phyloP scores from a whole-genome alignment of 1,139 yeast genomes.

The Hemisphaericaspora xylofermentans region DNA sequence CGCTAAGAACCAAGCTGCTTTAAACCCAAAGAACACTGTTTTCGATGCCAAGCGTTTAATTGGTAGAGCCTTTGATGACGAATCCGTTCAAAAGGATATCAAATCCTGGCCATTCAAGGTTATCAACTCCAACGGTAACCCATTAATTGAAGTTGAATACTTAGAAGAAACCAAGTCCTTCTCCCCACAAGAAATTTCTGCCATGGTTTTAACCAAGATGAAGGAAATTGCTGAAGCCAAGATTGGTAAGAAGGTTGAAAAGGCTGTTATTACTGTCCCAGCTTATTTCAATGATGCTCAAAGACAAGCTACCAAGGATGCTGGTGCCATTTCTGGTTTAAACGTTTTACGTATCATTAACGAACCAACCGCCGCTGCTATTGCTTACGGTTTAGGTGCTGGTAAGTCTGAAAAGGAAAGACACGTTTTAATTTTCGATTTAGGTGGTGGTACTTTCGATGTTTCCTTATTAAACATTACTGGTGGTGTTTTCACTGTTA shows the following conservation, averaged over 20 bases:
- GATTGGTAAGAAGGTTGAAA: constrained; percentile 89
- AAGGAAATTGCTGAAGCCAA: constrained; percentile 97
- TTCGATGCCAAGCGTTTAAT: constrained; percentile 98
- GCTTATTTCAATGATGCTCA: constrained; percentile 97
- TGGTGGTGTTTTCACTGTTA: constrained; percentile 99
- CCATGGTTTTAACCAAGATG: constrained; percentile 97
- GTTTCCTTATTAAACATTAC: constrained; percentile 94
- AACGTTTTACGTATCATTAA: constrained; percentile 94
- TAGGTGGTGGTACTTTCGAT: constrained; percentile 99
- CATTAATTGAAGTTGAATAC: constrained; percentile 90
- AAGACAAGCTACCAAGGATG: constrained; percentile 98
- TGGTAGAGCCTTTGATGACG: constrained; percentile 91
- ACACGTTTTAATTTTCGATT: constrained; percentile 89
- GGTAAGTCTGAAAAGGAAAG: constrained; percentile 86
- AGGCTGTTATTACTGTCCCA: constrained; percentile 95
- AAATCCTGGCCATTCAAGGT: constrained; percentile 98
- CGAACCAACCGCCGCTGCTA: constrained; percentile 98
- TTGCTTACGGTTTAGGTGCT: constrained; percentile 98
- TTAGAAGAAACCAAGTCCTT: constrained; percentile 90
- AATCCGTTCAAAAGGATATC: constrained; percentile 90
- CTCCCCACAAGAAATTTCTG: constrained; percentile 96
- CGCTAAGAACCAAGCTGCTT: constrained; percentile 98
- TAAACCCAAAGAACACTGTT: constrained; percentile 94
- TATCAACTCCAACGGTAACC: constrained; percentile 81
- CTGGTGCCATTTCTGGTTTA: constrained; percentile 96